Percentiles rank a stretch among this genome's conserved stretches.
These are phyloP conservation scores for Boechera divaricarpa DNA, from an alignment of 345 rosid species.

Conservation along the genomic window DNA sequence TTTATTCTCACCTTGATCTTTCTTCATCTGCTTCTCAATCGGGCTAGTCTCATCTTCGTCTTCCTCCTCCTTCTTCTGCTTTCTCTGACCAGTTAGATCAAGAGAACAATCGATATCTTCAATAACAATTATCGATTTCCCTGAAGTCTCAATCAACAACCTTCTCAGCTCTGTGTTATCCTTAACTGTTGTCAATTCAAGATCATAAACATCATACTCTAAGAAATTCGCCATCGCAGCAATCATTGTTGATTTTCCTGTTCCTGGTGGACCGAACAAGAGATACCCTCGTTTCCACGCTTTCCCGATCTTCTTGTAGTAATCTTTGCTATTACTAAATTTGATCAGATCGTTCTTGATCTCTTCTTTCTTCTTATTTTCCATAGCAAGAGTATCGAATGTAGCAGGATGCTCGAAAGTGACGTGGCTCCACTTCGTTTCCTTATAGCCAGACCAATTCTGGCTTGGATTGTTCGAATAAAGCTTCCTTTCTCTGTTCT, in stretches of 20 bases:
- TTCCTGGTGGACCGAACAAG: conserved; percentile 71
- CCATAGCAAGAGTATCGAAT: conserved; percentile 69
- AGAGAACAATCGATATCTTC: conserved; percentile 81
- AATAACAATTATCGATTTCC: conserved; percentile 59
- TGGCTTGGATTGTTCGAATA: conserved; percentile 50
- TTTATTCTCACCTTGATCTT: conserved; percentile 26
- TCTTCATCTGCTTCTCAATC: conserved; percentile 6
- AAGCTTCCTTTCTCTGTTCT: conserved; percentile 55
- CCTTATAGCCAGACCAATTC: conserved; percentile 31
- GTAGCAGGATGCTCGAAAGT: conserved; percentile 63
- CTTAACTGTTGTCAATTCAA: conserved; percentile 60
- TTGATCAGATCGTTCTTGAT: conserved; percentile 58
- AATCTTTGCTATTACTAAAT: conserved; percentile 60
- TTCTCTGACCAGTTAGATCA: conserved; percentile 56
- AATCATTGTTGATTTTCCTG: conserved; percentile 75
- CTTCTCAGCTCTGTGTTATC: conserved; percentile 65
- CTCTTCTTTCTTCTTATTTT: conserved; percentile 54
- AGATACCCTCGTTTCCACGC: conserved; percentile 85
- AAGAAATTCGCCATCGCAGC: conserved; percentile 71
- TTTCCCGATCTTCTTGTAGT: conserved; percentile 62
- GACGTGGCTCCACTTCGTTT: conserved; percentile 47
- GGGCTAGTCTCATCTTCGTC: conserved; percentile 23
- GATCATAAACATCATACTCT: conserved; percentile 68
- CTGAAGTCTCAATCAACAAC: conserved; percentile 56
- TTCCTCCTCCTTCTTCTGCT: conserved; percentile 30